Conservation (phyloP, 768 basidiomycete genomes). For the Boletellus emodensis region DNA sequence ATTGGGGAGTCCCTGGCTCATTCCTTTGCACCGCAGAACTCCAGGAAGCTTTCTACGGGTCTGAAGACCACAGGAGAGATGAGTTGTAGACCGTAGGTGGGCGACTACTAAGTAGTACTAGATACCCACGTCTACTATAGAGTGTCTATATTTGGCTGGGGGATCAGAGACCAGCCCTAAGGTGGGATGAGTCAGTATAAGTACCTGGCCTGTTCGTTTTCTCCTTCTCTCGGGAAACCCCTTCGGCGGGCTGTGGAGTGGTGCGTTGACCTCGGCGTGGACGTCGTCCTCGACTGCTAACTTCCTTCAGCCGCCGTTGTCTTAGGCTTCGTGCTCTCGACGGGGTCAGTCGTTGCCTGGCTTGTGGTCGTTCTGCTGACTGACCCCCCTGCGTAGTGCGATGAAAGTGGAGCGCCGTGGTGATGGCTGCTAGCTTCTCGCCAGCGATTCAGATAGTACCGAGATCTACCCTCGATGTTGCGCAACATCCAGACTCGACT, state of each 20-base stretch:
- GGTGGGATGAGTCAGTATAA: conserved; percentile 8
- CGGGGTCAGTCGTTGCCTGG: conserved; percentile 1
- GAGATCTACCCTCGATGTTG: not conserved
- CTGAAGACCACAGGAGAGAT: conserved; percentile 32
- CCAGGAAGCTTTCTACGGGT: conserved; percentile 47
- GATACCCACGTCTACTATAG: conserved; percentile 1
- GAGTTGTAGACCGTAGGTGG: conserved; percentile 33
- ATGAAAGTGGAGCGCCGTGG: conserved; percentile 14
- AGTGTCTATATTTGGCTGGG: conserved; percentile 16
- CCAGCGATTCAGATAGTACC: too few relatives aligned
- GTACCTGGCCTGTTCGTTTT: not conserved
- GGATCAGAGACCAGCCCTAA: conserved; percentile 30
- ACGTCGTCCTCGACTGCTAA: conserved; percentile 3
- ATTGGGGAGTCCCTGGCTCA: conserved; percentile 1
- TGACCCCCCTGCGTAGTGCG: conserved; percentile 1
- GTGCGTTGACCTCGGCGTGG: not conserved
- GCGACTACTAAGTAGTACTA: not conserved
- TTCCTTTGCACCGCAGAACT: conserved; percentile 43
- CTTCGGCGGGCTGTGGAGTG: conserved; percentile 22
- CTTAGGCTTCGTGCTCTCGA: conserved; percentile 2
- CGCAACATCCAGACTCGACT: conserved; percentile 7
- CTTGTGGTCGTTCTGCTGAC: not conserved
- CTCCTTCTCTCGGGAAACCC: conserved; percentile 27
- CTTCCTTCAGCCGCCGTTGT: conserved; percentile 14
- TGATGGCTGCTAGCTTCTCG: not conserved